Base-by-base conservation (phyloP, 2,329 filamentous ascomycete genomes). In the Aspergillus caelatus region DNA sequence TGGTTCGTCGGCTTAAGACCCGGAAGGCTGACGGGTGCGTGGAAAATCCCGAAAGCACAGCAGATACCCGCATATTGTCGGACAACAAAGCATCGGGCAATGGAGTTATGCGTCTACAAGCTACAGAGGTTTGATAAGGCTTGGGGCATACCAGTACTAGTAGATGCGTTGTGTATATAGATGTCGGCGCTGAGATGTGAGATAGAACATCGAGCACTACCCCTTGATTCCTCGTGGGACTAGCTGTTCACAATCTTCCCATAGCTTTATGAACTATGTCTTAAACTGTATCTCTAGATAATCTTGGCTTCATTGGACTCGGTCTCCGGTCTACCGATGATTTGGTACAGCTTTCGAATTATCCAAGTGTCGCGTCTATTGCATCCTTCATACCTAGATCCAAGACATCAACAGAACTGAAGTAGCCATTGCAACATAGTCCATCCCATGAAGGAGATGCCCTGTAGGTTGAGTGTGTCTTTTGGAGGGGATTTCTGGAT, bases 361-460 rank as follows among this genome's bases (percentile, higher is more conserved):
- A 8, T 23, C 12, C 21, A 10, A 28, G 43, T 39, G 21, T 50
- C 57, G 57, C 30, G 43, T 58, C n/a, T 23, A 30, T 55, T 39
- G 43, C 26, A 58, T 30, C 57, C 57, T 58, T 58, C 57, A 53
- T 59, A n/a, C 32, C 41, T 52, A n/a, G 10, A 26, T 10, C 30
- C 21, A 39, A 55, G 52, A 55, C 52, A 55, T 55, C 34, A 55
- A 55, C n/a, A 52, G 19, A 52, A 9, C 28, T 30, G 26, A 30
- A 32, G 16, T n/a, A 36, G 30, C 11, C 11, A 55, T 39, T 26
- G 32, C 52, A 32, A 55, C 52, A 26, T 55, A n/a, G n/a, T 39
- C 32, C 52, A 36, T 55, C 52, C 32, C 16, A 28, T 21, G 30
- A 34, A 54, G 52, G 52, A 32, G 50, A 53, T 16, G 19, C 16